phyloP scores from a whole-genome alignment of 129 eudicot species.

The Flaveria sonorensis region DNA sequence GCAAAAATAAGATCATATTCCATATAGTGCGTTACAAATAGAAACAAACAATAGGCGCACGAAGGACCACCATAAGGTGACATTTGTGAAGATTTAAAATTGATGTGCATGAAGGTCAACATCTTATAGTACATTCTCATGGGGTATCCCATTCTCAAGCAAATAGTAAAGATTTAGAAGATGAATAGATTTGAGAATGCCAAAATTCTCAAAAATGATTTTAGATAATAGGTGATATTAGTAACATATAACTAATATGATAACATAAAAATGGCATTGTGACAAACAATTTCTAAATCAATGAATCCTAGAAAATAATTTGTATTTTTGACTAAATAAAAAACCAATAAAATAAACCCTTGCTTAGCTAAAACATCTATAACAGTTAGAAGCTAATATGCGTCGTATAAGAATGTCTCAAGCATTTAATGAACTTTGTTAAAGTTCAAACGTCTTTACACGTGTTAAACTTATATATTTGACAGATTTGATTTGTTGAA shows the following conservation, averaged over 20 bases:
- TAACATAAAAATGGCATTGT: not conserved
- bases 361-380: no score
- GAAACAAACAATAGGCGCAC: not conserved
- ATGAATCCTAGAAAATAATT: no score
- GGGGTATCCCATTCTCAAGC: not conserved
- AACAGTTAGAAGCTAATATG: no score
- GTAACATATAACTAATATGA: not conserved
- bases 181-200: not conserved
- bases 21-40: not conserved
- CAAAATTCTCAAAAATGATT: not conserved
- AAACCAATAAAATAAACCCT: no score
- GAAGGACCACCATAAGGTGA: conserved; percentile 24
- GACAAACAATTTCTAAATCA: not conserved
- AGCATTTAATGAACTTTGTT: not conserved
- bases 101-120: conserved; percentile 22
- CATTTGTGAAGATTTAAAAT: conserved; percentile 27
- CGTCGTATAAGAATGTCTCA: no score
- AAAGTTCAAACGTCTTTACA: not conserved
- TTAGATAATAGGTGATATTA: not conserved
- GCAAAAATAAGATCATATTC: not conserved
- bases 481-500: not conserved
- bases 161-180: not conserved
- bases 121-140: conserved; percentile 23
- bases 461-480: not conserved
- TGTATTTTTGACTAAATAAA: no score